Evolutionary conservation across 331 rosid species (phyloP).

Genomic region (Quercus lobata): DNA sequence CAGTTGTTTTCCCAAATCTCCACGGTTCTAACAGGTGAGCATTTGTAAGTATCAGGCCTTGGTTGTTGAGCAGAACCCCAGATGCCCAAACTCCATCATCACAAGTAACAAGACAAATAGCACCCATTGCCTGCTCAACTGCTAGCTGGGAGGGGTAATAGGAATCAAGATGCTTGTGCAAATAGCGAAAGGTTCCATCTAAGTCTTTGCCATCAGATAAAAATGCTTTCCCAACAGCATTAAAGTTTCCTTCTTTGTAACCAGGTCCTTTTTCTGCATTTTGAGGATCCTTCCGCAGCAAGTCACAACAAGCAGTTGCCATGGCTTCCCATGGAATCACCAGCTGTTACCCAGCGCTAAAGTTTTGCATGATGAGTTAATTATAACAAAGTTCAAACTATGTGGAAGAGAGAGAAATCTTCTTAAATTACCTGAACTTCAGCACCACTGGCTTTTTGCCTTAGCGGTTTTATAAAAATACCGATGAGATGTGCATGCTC

Average conservation of each 20-base stretch:
- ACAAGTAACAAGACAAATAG: slow-evolving; percentile 81
- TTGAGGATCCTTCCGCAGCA: slow-evolving; percentile 51
- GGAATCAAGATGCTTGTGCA: slow-evolving; percentile 22
- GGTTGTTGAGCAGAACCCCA: slow-evolving; percentile 70
- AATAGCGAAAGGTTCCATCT: slow-evolving; percentile 24
- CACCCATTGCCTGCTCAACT: slow-evolving; percentile 71
- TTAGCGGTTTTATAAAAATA: slow-evolving; percentile 73
- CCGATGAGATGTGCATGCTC: slow-evolving; percentile 64
- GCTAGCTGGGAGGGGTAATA: slow-evolving; percentile 34
- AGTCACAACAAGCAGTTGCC: slow-evolving; percentile 59
- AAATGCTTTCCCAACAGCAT: slow-evolving; percentile 29
- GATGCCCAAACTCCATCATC: slow-evolving; percentile 97
- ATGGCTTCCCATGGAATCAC: slow-evolving; percentile 96
- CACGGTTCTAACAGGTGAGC: slow-evolving; percentile 95
- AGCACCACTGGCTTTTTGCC: slow-evolving; percentile 76
- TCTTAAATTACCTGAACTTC: slow-evolving; percentile 81
- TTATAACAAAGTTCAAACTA: slow-evolving; percentile 30
- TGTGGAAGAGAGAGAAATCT: slow-evolving; percentile 16
- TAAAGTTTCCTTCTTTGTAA: slow-evolving; percentile 27
- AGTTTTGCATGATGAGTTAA: slow-evolving; percentile 63
- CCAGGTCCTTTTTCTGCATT: slow-evolving; percentile 32
- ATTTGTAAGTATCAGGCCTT: slow-evolving; percentile 91
- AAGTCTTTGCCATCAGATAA: slow-evolving; percentile 13
- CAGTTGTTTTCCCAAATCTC: slow-evolving; percentile 77
- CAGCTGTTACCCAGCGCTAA: slow-evolving; percentile 87